Conservation (phyloP, 192 early-diverging fungal species). For the Coemansia interrupta region DNA sequence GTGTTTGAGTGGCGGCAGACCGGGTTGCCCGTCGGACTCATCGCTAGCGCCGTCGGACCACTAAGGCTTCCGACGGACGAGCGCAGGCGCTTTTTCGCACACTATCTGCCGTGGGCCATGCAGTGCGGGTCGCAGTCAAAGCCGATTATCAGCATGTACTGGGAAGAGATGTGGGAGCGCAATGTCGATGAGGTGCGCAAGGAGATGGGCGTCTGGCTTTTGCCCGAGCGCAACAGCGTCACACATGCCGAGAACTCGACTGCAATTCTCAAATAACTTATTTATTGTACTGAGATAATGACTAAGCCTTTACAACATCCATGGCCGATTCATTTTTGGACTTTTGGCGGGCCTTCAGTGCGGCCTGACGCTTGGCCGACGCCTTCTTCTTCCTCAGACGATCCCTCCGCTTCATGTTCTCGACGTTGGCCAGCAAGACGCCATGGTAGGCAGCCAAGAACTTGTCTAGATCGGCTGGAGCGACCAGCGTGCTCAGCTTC, state of each 20-base stretch:
- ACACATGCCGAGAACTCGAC: constrained; percentile 26
- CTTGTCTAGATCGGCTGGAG: constrained; percentile 29
- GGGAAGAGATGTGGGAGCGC: constrained; percentile 76
- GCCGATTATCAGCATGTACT: constrained; percentile 84
- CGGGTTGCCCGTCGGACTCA: constrained; percentile 80
- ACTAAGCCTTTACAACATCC: neutral
- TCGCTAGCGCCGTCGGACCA: constrained; percentile 82
- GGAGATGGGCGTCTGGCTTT: constrained; percentile 68
- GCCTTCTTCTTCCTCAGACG: constrained; percentile 40
- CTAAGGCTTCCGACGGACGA: constrained; percentile 62
- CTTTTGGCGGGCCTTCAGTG: constrained; percentile 14
- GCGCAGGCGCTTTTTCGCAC: constrained; percentile 58
- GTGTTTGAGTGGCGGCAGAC: constrained; percentile 92
- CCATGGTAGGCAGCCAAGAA: constrained; percentile 48
- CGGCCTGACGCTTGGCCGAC: constrained; percentile 21
- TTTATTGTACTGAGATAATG: no score
- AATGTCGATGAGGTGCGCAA: constrained; percentile 66
- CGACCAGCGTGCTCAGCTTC: constrained; percentile 46
- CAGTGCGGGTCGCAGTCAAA: constrained; percentile 70
- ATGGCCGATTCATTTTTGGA: constrained; percentile 11
- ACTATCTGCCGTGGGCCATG: constrained; percentile 91
- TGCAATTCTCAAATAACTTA: constrained; percentile 2
- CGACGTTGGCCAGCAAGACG: constrained; percentile 23
- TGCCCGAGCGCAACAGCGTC: constrained; percentile 43
- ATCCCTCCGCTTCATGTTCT: constrained; percentile 45